These are phyloP conservation scores for Russula ochroleuca DNA, from an alignment of 768 basidiomycete species.

Conservation along the genomic window DNA sequence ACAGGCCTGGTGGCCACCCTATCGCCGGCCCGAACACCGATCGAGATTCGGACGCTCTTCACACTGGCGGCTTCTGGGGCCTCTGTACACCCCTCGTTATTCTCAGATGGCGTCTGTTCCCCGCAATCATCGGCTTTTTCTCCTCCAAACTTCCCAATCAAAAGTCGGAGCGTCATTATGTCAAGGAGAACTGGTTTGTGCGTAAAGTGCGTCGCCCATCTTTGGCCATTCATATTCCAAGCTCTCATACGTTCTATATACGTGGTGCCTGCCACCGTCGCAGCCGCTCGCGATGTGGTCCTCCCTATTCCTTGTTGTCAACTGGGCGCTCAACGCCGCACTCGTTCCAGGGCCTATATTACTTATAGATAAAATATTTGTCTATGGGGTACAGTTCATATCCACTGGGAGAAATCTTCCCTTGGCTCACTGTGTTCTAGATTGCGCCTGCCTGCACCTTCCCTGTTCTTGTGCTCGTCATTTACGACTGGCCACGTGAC, in stretches of 20 bases:
- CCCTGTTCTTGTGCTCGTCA: conserved; percentile 58
- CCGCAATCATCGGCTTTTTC: conserved; percentile 54
- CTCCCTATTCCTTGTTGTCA: conserved; percentile 17
- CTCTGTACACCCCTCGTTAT: conserved; percentile 38
- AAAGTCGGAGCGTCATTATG: conserved; percentile 48
- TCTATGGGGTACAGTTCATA: conserved; percentile 44
- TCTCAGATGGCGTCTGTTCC: conserved; percentile 58
- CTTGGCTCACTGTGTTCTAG: conserved; percentile 31
- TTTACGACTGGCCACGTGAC: conserved; percentile 69
- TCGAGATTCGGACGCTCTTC: conserved; percentile 36
- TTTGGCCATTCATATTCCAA: conserved; percentile 34
- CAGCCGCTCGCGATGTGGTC: conserved; percentile 22
- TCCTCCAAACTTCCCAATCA: conserved; percentile 56
- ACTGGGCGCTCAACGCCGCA: conserved; percentile 11
- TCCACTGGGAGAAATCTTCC: conserved; percentile 19
- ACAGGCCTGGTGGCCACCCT: conserved; percentile 47
- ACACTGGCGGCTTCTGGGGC: conserved; percentile 38
- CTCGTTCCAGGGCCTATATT: conserved; percentile 12
- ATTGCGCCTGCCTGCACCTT: conserved; percentile 57
- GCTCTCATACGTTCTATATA: conserved; percentile 36
- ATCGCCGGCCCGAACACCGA: conserved; percentile 37
- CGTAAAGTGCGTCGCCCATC: conserved; percentile 43
- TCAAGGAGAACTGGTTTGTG: conserved; percentile 68
- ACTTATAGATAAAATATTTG: conserved; percentile 55
- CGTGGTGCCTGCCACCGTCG: background rate